Evolutionary conservation across 371 early-diverging fungal species (phyloP).

Genomic region (Mortierella sp.): DNA sequence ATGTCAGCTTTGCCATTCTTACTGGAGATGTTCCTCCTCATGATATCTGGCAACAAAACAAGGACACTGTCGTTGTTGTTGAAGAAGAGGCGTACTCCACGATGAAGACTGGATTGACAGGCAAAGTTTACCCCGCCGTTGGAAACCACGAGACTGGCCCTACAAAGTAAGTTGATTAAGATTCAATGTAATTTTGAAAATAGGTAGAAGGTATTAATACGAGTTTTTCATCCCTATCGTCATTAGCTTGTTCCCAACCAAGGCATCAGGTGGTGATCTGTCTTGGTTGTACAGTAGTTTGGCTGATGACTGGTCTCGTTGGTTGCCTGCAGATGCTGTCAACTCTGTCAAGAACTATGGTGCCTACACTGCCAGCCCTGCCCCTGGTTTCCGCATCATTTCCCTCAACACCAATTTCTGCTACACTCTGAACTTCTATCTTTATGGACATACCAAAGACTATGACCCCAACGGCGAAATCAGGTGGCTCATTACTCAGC

Average conservation of each 20-base stretch:
- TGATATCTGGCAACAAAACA: constrained; percentile 66
- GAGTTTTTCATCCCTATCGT: not conserved
- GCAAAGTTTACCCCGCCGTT: constrained; percentile 67
- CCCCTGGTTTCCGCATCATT: constrained; percentile 64
- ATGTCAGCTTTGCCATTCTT: constrained; percentile 64
- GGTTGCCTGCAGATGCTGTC: constrained; percentile 57
- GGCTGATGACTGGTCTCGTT: constrained; percentile 65
- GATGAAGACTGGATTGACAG: constrained; percentile 22
- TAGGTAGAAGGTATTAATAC: not conserved
- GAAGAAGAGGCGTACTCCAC: constrained; percentile 37
- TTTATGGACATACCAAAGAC: constrained; percentile 36
- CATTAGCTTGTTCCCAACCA: constrained; percentile 60
- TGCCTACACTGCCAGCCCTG: constrained; percentile 62
- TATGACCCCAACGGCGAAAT: constrained; percentile 68
- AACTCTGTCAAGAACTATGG: constrained; percentile 60
- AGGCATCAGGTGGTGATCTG: constrained; percentile 56
- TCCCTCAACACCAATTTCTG: constrained; percentile 76
- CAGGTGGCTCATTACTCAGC: constrained; percentile 62
- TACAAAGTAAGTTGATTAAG: constrained; percentile 28
- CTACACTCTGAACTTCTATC: constrained; percentile 64
- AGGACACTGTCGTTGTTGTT: constrained; percentile 37
- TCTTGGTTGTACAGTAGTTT: constrained; percentile 65
- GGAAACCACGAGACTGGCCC: constrained; percentile 66
- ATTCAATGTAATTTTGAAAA: not conserved
- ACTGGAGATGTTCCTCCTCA: constrained; percentile 77